Base-by-base conservation (phyloP, 176 grass and related monocot species). In the Cenchrus americanus region DNA sequence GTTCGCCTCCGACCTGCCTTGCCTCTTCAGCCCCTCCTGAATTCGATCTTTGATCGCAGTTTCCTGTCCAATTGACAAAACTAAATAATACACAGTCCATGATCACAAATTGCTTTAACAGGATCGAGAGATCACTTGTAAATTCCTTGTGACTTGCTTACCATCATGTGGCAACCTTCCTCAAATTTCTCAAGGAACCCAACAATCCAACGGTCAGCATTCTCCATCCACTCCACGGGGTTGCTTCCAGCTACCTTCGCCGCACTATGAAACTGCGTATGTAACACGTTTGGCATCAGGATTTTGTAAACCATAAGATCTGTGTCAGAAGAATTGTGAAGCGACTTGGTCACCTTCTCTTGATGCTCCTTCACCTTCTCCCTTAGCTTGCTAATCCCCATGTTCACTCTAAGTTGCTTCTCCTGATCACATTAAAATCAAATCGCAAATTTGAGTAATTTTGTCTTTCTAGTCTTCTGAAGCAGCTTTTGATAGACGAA, bases 161-260 rank as follows among this genome's bases (percentile, higher is more conserved):
- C 94, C 94, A 97, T 97, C 83, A 88, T 89, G 88, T 94, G 94
- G 67, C 92, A 97, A 27, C 94, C 92, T 83, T 97, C 92, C 86
- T 97, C 92, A 72, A 97, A 97, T 73, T 94, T 97, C 42, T 86
- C 92, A 51, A 97, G 94, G 69, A 97, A 94, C 40, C 92, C 92
- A 6, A 85, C 94, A 69, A 97, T 87, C 92, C 92, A 97, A 80
- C 92, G 85, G 71, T 94, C 90, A 4, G 92, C 90, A 84, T 97
- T 97, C 71, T 97, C 94, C 64, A 97, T 89, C 90, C 94, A 97
- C 69, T 94, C 94, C 52, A 94, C 92, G 21, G 90, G 95, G 51
- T 94, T 90, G 52, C 83, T 89, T 73, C 80, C 84, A 81, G 89
- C 88, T 19, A 80, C 89, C 63, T 93, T 88, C 77, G 86, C 63